phyloP scores from a whole-genome alignment of 192 early-diverging fungal genomes.

The Mortierella hygrophila region DNA sequence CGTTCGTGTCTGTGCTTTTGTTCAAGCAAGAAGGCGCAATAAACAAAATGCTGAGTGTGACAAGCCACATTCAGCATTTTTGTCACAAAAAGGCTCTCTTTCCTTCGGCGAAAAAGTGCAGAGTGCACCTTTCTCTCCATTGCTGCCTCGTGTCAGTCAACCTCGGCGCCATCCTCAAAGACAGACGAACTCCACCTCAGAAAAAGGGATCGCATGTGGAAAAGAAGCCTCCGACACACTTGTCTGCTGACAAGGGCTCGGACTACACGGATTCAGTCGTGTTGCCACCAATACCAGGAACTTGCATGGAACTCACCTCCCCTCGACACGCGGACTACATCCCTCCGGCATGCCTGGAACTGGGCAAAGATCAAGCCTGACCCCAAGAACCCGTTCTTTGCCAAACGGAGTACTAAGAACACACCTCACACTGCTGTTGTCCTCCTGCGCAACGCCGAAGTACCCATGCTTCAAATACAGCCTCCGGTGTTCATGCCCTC shows the following conservation, averaged over 20 bases:
- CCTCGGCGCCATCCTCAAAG: not conserved
- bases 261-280: conserved; percentile 23
- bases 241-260: conserved; percentile 17
- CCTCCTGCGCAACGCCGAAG: conserved; percentile 46
- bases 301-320: not conserved
- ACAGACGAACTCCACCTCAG: not conserved
- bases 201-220: conserved; percentile 33
- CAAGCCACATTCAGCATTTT: not conserved
- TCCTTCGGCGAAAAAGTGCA: not conserved
- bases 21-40: not conserved
- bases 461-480: conserved; percentile 47
- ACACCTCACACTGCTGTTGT: conserved; percentile 44
- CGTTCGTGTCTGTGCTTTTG: not conserved
- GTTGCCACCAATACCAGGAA: conserved; percentile 19
- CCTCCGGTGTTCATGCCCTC: conserved; percentile 43
- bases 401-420: conserved; percentile 40
- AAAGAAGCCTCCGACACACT: conserved; percentile 38
- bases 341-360: conserved; percentile 44
- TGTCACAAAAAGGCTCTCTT: not conserved
- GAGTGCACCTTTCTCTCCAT: not conserved
- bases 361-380: conserved; percentile 56
- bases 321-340: not conserved
- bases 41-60: not conserved
- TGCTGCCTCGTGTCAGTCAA: not conserved
- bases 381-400: conserved; percentile 54